Evolutionary conservation across 192 early-diverging fungal species (phyloP), one percentile per base, ranked within the genome.

Genomic region (Physocladia obscura): DNA sequence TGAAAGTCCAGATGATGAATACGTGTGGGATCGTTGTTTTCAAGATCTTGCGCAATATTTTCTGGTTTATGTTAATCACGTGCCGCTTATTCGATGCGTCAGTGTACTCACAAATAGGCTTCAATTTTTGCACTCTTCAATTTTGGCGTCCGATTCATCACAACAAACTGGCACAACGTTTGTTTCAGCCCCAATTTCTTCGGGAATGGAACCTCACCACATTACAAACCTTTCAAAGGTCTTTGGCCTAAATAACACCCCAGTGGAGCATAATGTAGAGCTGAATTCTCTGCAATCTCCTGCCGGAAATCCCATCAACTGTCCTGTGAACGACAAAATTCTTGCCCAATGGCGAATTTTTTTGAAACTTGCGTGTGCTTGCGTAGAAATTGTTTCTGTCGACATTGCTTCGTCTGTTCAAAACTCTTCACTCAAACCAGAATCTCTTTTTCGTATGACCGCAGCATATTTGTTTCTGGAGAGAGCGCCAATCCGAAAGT

Each of bases 311-410:
- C 40, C 8, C 8, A 44, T 44, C n/a, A 44, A 44, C 40, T 44
- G 8, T 26, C 68, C 74, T 1, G 35, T 70, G 34, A 74, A 61
- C 0, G 75, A 77, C 30, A 89, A 86, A 29, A 80, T 92, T 22
- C 77, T 94, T 36, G 82, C 85, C 4, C 90, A 93, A 70, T 94
- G 91, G 91, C 77, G 81, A 34, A 77, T 85, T 1, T 92, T 88
- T 76, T 69, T 93, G 1, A 84, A 84, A 2, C 90, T 89, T 74
- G 89, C 88, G 0, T 90, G 85, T 39, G 86, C 89, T 1, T 89
- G 85, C 22, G 87, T 91, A 51, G 81, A 81, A 67, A 72, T 84
- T 58, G 63, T 56, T 24, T 55, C 51, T 4, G 44, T 50, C 4
- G 47, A 62, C 8, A 29, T 32, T 22, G 8, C 61, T 1, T 13